These are phyloP conservation scores for Elsinoe necatrix DNA, from an alignment of 2,329 filamentous ascomycete genomes.

Conservation along the genomic window DNA sequence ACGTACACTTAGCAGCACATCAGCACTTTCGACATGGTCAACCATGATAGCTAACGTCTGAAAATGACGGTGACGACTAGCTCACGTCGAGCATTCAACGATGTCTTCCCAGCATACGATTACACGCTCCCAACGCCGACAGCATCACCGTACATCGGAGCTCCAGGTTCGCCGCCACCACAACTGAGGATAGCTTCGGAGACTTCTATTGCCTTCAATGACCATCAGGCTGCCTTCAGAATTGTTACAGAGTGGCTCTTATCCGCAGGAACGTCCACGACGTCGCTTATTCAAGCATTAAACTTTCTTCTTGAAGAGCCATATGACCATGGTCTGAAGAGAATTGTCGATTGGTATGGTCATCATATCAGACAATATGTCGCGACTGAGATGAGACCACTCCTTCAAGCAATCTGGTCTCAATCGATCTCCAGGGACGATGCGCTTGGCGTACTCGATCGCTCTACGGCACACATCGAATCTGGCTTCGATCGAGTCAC, in stretches of 20 bases:
- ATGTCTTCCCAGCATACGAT: slow-evolving; percentile 2
- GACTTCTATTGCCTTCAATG: neutral
- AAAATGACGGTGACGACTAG: neutral
- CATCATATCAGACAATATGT: neutral
- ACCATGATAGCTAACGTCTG: neutral
- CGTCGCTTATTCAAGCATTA: neutral
- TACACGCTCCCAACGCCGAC: neutral
- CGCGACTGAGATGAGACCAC: neutral
- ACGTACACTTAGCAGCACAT: neutral
- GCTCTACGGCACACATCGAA: neutral
- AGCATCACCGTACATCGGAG: slow-evolving; percentile 6
- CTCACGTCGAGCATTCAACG: neutral
- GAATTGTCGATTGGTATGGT: neutral
- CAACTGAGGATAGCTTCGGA: neutral
- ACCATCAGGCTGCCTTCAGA: neutral
- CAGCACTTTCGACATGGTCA: neutral
- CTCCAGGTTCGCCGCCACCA: neutral
- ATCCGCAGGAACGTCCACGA: neutral
- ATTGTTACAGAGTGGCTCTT: slow-evolving; percentile 6
- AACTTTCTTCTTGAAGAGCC: slow-evolving; percentile 33
- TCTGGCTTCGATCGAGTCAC: neutral
- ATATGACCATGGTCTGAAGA: neutral
- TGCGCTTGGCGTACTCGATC: neutral
- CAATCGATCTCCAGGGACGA: neutral
- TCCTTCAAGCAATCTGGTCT: neutral